These are phyloP conservation scores for Linum usitatissimum DNA, from an alignment of 345 rosid genomes.

Conservation along the genomic window DNA sequence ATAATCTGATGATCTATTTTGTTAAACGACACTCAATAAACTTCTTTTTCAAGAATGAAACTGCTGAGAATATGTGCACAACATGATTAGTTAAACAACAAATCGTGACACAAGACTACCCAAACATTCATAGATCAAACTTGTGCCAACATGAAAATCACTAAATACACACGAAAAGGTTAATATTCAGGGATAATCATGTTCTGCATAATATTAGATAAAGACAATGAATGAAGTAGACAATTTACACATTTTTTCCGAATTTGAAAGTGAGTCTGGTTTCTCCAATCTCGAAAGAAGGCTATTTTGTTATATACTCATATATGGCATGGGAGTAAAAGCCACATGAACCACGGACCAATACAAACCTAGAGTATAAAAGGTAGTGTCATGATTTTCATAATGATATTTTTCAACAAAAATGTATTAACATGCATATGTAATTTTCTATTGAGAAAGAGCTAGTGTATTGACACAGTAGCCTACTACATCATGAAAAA, in stretches of 20 bases:
- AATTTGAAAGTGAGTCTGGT: slow-evolving; percentile 73
- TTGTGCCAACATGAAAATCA: background rate
- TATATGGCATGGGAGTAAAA: slow-evolving; percentile 73
- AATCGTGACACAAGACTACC: background rate
- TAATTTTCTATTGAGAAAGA: too few relatives aligned
- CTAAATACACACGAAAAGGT: background rate
- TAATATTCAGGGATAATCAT: too few relatives aligned
- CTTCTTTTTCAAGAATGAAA: too few relatives aligned
- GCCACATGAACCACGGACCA: slow-evolving; percentile 67
- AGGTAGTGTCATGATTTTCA: background rate
- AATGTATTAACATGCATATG: too few relatives aligned
- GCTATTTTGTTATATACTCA: slow-evolving; percentile 68
- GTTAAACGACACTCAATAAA: too few relatives aligned
- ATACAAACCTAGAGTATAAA: slow-evolving; percentile 41
- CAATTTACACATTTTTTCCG: slow-evolving; percentile 53
- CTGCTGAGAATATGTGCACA: background rate
- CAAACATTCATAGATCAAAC: background rate
- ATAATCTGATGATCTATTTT: too few relatives aligned
- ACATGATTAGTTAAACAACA: background rate
- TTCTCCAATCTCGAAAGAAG: slow-evolving; percentile 65
- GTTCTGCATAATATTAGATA: background rate
- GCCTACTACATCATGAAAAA: background rate
- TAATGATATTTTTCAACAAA: too few relatives aligned
- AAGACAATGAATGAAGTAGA: background rate
- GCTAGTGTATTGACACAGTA: background rate